Evolutionary conservation across 2,329 filamentous ascomycete species (phyloP).

Genomic region (Hypoxylon sp.): DNA sequence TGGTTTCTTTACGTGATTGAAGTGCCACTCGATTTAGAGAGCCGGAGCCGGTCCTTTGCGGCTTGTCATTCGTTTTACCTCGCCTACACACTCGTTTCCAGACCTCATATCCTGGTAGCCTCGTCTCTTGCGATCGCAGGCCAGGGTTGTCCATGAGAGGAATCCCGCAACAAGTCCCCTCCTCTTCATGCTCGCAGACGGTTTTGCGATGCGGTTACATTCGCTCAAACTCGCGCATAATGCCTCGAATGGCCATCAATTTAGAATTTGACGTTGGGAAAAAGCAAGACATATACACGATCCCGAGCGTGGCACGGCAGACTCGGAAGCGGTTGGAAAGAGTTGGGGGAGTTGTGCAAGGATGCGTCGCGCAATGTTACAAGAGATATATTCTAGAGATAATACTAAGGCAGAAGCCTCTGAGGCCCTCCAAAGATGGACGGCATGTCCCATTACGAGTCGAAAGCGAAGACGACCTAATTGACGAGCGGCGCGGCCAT

Average conservation of each 20-base stretch:
- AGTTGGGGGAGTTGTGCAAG: constrained; percentile 40
- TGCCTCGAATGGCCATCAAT: constrained; percentile 45
- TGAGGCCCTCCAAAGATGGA: constrained; percentile 81
- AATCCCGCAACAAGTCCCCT: constrained; percentile 19
- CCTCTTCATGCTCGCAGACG: constrained; percentile 24
- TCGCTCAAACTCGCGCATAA: constrained; percentile 44
- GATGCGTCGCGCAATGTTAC: constrained; percentile 52
- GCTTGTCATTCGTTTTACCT: constrained; percentile 36
- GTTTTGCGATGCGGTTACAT: constrained; percentile 41
- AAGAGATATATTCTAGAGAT: constrained; percentile 61
- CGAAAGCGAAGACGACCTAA: constrained; percentile 58
- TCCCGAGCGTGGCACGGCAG: constrained; percentile 31
- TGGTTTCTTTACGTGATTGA: constrained; percentile 22
- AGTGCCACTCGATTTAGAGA: constrained; percentile 13
- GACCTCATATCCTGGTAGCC: constrained; percentile 1
- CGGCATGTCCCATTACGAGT: constrained; percentile 63
- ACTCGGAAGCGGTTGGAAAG: constrained; percentile 41
- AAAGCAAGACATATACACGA: constrained; percentile 34
- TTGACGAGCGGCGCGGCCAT: constrained; percentile 66
- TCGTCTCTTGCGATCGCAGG: constrained; percentile 17
- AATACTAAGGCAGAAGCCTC: constrained; percentile 75
- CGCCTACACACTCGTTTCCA: constrained; percentile 25
- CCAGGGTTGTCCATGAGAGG: constrained; percentile 19
- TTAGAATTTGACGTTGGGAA: constrained; percentile 41
- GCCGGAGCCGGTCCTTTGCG: constrained; percentile 12